Percentiles rank a stretch among this genome's conserved stretches.
Evolutionary conservation across 2,329 filamentous ascomycete species (phyloP).

Genomic region (Trichoderma simmonsii): DNA sequence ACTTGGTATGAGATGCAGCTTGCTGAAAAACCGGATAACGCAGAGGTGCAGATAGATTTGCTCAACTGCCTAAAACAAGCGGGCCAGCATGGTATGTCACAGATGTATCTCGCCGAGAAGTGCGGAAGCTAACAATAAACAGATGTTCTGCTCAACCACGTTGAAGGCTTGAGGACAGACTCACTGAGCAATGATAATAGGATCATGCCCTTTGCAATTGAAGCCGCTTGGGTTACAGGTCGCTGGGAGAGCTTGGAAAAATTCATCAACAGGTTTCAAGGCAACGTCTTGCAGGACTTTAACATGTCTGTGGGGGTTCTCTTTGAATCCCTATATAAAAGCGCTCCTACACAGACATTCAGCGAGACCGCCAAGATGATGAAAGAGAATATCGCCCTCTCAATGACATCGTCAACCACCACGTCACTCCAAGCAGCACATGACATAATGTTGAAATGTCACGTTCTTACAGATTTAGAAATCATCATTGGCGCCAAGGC

Average conservation of each 20-base stretch:
- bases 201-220: constrained; percentile 78
- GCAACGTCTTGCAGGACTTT: constrained; percentile 60
- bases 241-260: constrained; percentile 74
- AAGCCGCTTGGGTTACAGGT: constrained; percentile 87
- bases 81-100: constrained; percentile 76
- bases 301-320: constrained; percentile 70
- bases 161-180: constrained; percentile 67
- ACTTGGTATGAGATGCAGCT: constrained; percentile 96
- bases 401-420: constrained; percentile 73
- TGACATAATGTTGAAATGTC: constrained; percentile 78
- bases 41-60: constrained; percentile 76
- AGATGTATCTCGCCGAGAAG: background rate
- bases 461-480: constrained; percentile 85
- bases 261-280: constrained; percentile 57
- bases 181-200: constrained; percentile 51
- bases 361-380: constrained; percentile 57
- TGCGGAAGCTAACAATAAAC: constrained; percentile 24
- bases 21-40: constrained; percentile 71
- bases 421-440: constrained; percentile 81
- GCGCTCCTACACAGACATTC: constrained; percentile 51
- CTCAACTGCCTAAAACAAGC: constrained; percentile 88
- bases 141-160: constrained; percentile 84
- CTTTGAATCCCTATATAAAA: constrained; percentile 58
- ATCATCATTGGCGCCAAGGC: constrained; percentile 57
- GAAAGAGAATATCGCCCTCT: constrained; percentile 66